Evolutionary conservation across 208 protist species (phyloP), one percentile per base, ranked within the genome.

Genomic region (Wallacemonas collosoma): DNA sequence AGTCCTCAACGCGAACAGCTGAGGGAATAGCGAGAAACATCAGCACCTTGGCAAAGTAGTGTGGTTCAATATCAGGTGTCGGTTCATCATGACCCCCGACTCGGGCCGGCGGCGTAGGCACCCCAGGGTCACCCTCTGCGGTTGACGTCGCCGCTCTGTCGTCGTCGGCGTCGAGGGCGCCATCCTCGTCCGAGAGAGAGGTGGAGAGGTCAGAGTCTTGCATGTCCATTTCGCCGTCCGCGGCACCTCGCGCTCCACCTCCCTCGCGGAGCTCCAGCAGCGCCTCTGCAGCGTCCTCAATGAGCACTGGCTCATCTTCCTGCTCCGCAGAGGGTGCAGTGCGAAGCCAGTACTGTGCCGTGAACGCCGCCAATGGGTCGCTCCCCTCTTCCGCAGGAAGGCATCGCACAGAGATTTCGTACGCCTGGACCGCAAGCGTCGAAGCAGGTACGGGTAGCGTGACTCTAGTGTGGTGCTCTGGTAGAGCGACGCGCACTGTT

Each of bases 11-110:
- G 4, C 36, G 38, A 9, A 62, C 12, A 15, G 36, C 5, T 5
- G 56, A 7, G 12, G 56, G 56, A 15, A 62, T n/a, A 62, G 56
- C 73, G 53, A 74, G 79, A 55, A 79, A 76, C 7, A 79, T 47
- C 17, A 61, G 72, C 55, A 76, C n/a, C 6, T 48, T 65, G 1
- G 44, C 62, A 15, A 60, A 48, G 55, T 69, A 76, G 41, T 40
- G 35, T 4, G 48, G n/a, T 2, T 12, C 2, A 4, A 57, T 64
- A 2, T 36, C 54, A 58, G 15, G 39, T 15, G 17, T 26, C 26
- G 26, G 26, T 26, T 26, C 26, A 26, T 26, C 26, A 26, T 26
- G 26, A 26, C 26, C 26, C 26, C 26, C 26, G 26, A 26, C 26
- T 26, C 26, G 26, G 26, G 26, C 26, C 26, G 26, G 26, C 26